These are phyloP conservation scores for Debaryomyces prosopidis DNA, from an alignment of 805 yeast species.

Conservation along the genomic window DNA sequence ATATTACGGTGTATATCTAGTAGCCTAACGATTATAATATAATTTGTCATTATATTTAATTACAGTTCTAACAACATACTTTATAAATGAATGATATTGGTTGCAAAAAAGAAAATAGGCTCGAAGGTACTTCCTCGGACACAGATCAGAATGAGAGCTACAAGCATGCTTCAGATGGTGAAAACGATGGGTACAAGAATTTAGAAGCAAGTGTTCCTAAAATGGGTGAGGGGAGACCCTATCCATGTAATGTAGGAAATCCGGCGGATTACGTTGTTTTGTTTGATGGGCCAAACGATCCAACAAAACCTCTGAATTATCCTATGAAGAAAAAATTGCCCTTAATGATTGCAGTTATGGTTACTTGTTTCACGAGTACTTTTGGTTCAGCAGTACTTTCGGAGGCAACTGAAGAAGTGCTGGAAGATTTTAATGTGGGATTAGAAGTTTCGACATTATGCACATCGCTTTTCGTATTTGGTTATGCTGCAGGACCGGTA, in stretches of 20 bases:
- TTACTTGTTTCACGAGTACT: slow-evolving; percentile 11
- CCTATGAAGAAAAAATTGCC: not conserved
- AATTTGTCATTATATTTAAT: too few species aligned
- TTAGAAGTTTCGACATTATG: slow-evolving; percentile 70
- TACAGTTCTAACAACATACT: too few species aligned
- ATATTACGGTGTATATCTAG: too few species aligned
- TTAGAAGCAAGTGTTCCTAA: slow-evolving; percentile 16
- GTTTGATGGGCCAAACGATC: slow-evolving; percentile 73
- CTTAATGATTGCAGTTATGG: not conserved
- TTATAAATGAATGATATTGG: too few species aligned
- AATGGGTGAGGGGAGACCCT: slow-evolving; percentile 64
- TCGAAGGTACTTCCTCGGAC: too few species aligned
- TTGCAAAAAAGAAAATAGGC: too few species aligned
- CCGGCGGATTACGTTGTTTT: slow-evolving; percentile 60
- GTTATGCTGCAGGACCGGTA: slow-evolving; percentile 91
- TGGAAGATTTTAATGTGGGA: slow-evolving; percentile 51
- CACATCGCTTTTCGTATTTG: slow-evolving; percentile 79
- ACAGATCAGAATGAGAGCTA: too few species aligned
- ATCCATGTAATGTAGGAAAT: slow-evolving; percentile 48
- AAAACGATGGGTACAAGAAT: too few species aligned
- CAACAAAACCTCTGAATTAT: slow-evolving; percentile 70
- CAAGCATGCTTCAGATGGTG: too few species aligned
- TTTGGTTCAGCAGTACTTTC: slow-evolving; percentile 83
- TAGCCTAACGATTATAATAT: too few species aligned
- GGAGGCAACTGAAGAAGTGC: slow-evolving; percentile 52